Conservation (phyloP, 140 eudicot species). For the Anethum foeniculum region DNA sequence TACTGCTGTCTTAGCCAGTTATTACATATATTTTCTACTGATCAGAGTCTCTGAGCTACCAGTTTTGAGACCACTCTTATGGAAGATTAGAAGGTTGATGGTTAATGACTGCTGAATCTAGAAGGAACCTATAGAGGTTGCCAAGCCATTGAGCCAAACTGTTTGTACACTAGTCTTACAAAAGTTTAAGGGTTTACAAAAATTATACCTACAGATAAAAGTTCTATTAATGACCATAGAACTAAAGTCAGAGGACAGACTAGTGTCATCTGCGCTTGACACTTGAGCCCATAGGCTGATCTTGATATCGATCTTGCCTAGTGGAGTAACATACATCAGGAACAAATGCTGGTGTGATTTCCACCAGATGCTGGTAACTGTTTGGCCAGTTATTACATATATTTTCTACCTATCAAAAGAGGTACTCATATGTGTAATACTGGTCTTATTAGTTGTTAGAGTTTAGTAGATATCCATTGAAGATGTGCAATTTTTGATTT, state of each 20-base stretch:
- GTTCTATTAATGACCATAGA: neutral
- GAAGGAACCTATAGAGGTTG: neutral
- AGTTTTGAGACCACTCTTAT: neutral
- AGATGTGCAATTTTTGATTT: no score
- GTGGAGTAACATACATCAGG: slow-evolving; percentile 54
- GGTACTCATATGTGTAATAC: no score
- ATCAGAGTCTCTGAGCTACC: neutral
- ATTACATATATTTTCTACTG: neutral
- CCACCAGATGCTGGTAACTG: slow-evolving; percentile 22
- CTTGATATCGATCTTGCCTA: slow-evolving; percentile 20
- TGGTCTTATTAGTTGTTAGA: no score
- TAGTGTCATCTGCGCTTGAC: slow-evolving; percentile 43
- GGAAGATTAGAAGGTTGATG: neutral
- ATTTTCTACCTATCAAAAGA: no score
- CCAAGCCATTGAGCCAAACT: neutral
- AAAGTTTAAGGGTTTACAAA: neutral
- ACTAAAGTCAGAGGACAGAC: neutral
- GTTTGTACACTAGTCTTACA: neutral
- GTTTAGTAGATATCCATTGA: no score
- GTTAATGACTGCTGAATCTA: neutral
- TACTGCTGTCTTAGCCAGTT: neutral
- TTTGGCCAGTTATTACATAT: slow-evolving; percentile 66
- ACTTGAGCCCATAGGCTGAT: slow-evolving; percentile 21
- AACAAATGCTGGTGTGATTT: slow-evolving; percentile 42
- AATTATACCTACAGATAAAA: neutral